Conservation (phyloP, 306 rosid species). For the Gynostemma pentaphyllum region DNA sequence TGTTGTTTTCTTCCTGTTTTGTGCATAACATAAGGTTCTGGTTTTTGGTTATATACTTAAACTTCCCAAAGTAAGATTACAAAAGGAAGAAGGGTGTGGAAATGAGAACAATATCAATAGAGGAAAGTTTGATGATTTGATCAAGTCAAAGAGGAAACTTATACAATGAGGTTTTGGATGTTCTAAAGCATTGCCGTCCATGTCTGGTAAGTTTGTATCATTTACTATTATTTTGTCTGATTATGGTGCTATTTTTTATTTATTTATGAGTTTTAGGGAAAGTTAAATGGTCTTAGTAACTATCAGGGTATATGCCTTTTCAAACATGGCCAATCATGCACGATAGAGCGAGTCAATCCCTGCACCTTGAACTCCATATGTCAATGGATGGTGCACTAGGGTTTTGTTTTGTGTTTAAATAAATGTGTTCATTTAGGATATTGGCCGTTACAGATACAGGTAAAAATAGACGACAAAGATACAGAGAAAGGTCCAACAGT, state of each 20-base stretch:
- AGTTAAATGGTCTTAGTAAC: background rate
- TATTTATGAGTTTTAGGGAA: background rate
- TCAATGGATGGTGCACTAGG: background rate
- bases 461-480: too few relatives aligned
- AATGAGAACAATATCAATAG: background rate
- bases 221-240: background rate
- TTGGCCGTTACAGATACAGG: too few relatives aligned
- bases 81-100: background rate
- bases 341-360: too few relatives aligned
- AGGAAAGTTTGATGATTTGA: background rate
- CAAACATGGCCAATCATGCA: too few relatives aligned
- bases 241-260: background rate
- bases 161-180: too few relatives aligned
- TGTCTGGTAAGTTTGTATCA: background rate
- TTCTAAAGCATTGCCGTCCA: conserved; percentile 14
- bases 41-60: too few relatives aligned
- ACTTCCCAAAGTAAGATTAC: background rate
- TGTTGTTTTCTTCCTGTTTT: conserved; percentile 4
- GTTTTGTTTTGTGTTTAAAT: too few relatives aligned
- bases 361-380: too few relatives aligned
- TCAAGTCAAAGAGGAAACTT: background rate
- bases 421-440: background rate
- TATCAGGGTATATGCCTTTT: background rate
- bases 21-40: background rate
- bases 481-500: too few relatives aligned